Evolutionary conservation across 805 yeast species (phyloP).

Genomic region (Starmerella apicola): DNA sequence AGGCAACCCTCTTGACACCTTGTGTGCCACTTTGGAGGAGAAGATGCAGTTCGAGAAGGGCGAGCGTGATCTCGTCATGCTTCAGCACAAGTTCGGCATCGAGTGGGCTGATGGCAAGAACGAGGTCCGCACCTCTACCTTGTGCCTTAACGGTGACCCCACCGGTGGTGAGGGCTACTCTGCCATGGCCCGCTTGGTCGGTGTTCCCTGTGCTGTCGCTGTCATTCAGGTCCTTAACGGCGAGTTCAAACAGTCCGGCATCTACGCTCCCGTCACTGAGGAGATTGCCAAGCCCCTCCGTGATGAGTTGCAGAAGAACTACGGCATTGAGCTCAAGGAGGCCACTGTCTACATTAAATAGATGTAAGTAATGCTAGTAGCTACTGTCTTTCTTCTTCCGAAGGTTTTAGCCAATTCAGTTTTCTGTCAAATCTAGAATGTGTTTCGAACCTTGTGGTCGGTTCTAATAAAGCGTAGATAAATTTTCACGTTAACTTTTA

Average conservation of each 20-base stretch:
- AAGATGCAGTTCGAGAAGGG: constrained; percentile 92
- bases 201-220: constrained; percentile 98
- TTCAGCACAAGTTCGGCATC: constrained; percentile 96
- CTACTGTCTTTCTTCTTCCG: too few relatives aligned
- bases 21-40: constrained; percentile 91
- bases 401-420: too few relatives aligned
- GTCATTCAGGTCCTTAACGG: constrained; percentile 76
- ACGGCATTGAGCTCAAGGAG: constrained; percentile 78
- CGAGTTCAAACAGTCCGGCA: constrained; percentile 62
- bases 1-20: constrained; percentile 88
- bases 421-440: too few relatives aligned
- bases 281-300: constrained; percentile 84
- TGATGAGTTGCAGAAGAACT: constrained; percentile 80
- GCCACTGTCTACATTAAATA: constrained; percentile 44
- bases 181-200: constrained; percentile 96
- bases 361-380: too few relatives aligned
- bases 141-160: constrained; percentile 85
- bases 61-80: constrained; percentile 87
- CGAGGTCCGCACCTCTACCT: constrained; percentile 89
- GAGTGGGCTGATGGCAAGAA: constrained; percentile 88
- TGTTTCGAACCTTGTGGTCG: too few relatives aligned
- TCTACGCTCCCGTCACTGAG: constrained; percentile 85
- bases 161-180: constrained; percentile 65
- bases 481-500: too few relatives aligned
- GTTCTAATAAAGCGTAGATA: too few relatives aligned